Base-by-base conservation (phyloP, 306 rosid genomes). In the Neltuma alba region DNA sequence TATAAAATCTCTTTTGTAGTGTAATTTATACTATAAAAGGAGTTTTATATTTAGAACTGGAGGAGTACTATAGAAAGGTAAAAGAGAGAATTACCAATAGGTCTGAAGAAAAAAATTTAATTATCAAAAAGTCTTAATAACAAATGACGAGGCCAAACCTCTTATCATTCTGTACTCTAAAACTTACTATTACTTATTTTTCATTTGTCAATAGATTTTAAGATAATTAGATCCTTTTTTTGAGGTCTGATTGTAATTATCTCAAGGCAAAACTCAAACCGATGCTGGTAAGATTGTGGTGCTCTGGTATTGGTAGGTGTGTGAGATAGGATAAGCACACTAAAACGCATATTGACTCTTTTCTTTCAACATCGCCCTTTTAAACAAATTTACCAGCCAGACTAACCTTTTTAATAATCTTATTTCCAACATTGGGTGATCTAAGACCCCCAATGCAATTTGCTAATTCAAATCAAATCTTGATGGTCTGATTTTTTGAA, bases 301-400 rank as follows among this genome's bases (percentile, higher is more conserved):
- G 36, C 12, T 47, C 25, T 9, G 16, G n/a, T 18, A 70, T 45
- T 47, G 27, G 41, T 31, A 16, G 60, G 27, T 3, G 58, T 68
- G 9, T 27, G 7, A 16, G 38, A 52, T n/a, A 21, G n/a, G 41
- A 50, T 41, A 25, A 33, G 58, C 57, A 20, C 60, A 70, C 75
- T 73, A 65, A 75, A 75, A 50, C 11, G 50, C 40, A 65, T 65
- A 31, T 28, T 65, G 75, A 74, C 34, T 50, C 74, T 25, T 5
- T 41, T 68, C 47, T 64, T 14, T 64, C 61, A 37, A 36, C 60
- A 52, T 13, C 58, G 45, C 13, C 41, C 63, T 75, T 65, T 75
- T 2, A 40, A 41, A 58, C 66, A 41, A 40, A 73, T 28, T 68
- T 38, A 80, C 76, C 75, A 65, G 66, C 40, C 75, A 74, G 65